phyloP scores from a whole-genome alignment of 2,329 filamentous ascomycete genomes.

The Cladosporium sp. region DNA sequence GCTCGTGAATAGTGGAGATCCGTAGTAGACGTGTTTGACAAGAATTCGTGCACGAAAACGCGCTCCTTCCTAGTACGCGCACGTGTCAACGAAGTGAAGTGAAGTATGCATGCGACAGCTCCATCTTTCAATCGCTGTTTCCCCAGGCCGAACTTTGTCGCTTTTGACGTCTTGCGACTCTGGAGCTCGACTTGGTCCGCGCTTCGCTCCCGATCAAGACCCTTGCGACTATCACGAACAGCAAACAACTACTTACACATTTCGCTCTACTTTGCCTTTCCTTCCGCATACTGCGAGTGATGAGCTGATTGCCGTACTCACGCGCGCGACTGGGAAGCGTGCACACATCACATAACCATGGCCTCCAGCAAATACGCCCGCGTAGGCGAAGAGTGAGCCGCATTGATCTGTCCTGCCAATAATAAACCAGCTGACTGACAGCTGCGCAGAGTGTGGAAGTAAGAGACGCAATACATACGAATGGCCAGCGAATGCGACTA shows the following conservation, averaged over 20 bases:
- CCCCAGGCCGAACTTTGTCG: neutral
- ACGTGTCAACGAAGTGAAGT: slow-evolving; percentile 1
- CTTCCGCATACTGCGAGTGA: slow-evolving; percentile 13
- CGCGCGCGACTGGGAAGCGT: slow-evolving; percentile 20
- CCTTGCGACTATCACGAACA: neutral
- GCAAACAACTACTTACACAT: neutral
- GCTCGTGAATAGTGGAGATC: neutral
- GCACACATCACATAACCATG: slow-evolving; percentile 29
- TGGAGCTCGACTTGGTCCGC: neutral
- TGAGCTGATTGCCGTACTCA: slow-evolving; percentile 22
- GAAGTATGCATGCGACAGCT: neutral
- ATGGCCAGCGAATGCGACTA: neutral
- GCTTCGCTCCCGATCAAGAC: neutral
- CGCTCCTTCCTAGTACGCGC: neutral
- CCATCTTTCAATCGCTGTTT: slow-evolving; percentile 5
- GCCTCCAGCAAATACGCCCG: slow-evolving; percentile 63
- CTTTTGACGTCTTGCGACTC: neutral
- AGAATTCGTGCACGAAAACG: neutral
- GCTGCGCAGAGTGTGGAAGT: slow-evolving; percentile 80
- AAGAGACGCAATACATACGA: slow-evolving; percentile 40
- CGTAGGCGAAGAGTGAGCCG: slow-evolving; percentile 68
- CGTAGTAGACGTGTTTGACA: neutral
- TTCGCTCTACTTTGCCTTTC: neutral
- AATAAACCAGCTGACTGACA: slow-evolving; percentile 27
- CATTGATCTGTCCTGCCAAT: slow-evolving; percentile 15